Conservation (phyloP, 2,329 filamentous ascomycete species). For the Verticillium dahliae region DNA sequence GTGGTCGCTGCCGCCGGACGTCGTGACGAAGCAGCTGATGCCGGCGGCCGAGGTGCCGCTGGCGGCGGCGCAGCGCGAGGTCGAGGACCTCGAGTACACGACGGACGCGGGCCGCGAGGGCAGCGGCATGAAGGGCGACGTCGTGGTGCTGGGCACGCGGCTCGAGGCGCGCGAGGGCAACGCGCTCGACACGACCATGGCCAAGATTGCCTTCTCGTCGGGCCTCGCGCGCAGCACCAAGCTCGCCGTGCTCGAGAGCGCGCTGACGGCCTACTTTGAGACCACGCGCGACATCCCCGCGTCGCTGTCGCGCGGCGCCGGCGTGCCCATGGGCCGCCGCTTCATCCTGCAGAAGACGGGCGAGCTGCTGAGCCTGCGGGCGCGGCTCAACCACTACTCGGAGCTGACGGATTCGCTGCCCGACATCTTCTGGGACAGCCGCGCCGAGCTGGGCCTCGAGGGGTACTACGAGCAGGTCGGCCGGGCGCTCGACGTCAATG, state of each 20-base stretch:
- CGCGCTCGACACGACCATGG: conserved; percentile 59
- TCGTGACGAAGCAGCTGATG: conserved; percentile 67
- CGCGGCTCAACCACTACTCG: conserved; percentile 92
- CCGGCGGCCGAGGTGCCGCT: conserved; percentile 73
- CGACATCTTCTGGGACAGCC: conserved; percentile 93
- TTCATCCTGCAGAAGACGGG: conserved; percentile 93
- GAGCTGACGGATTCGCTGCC: conserved; percentile 92
- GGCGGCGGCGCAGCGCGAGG: conserved; percentile 62
- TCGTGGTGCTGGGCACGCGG: conserved; percentile 82
- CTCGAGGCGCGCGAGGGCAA: conserved; percentile 37
- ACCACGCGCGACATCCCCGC: conserved; percentile 78
- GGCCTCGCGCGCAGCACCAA: conserved; percentile 90
- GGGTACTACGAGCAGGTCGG: conserved; percentile 94
- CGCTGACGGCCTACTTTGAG: conserved; percentile 77
- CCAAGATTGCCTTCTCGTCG: conserved; percentile 95
- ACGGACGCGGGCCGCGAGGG: conserved; percentile 67
- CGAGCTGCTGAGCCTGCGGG: conserved; percentile 80
- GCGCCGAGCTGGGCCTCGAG: conserved; percentile 82
- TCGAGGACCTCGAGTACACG: conserved; percentile 83
- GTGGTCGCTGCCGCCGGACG: conserved; percentile 77
- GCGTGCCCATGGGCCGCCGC: conserved; percentile 43
- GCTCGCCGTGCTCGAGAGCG: conserved; percentile 81
- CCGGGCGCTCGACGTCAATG: conserved; percentile 80
- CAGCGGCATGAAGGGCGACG: conserved; percentile 77
- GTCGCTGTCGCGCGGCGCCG: conserved; percentile 60